Conservation (phyloP, 1,139 yeast species). For the Ogataea hybrid region DNA sequence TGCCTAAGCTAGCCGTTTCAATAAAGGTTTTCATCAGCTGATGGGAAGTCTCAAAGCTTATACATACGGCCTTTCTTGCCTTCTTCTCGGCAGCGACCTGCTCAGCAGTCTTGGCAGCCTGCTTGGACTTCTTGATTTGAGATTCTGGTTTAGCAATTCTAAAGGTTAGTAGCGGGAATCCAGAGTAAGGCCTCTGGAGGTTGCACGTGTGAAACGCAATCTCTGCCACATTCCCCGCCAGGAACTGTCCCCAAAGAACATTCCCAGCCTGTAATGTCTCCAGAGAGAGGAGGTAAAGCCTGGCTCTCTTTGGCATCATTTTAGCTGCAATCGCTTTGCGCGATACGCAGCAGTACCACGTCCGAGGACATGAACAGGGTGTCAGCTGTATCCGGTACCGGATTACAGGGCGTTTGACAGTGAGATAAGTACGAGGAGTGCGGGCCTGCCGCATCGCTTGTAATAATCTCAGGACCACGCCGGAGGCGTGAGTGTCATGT, state of each 20-base stretch:
- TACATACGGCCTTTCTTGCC: constrained; percentile 89
- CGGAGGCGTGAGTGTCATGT: constrained; percentile 12
- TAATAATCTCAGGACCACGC: constrained; percentile 31
- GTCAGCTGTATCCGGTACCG: constrained; percentile 19
- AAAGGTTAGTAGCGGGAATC: constrained; percentile 26
- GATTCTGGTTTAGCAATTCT: constrained; percentile 75
- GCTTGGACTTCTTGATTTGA: constrained; percentile 91
- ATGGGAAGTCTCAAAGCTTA: constrained; percentile 4
- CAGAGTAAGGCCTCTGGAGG: constrained; percentile 10
- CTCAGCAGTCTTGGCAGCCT: constrained; percentile 82
- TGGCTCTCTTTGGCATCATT: constrained; percentile 33
- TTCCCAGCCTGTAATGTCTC: constrained; percentile 28
- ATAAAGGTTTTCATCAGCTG: constrained; percentile 61
- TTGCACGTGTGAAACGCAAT: constrained; percentile 11
- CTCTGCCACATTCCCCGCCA: constrained; percentile 13
- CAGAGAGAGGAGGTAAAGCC: constrained; percentile 31
- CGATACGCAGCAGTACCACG: constrained; percentile 32
- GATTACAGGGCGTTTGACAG: constrained; percentile 23
- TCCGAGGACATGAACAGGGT: constrained; percentile 17
- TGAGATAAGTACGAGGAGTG: constrained; percentile 32
- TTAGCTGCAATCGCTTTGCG: constrained; percentile 29
- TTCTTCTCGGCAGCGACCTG: constrained; percentile 85
- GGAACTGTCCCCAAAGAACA: constrained; percentile 30
- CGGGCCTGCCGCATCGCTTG: constrained; percentile 21
- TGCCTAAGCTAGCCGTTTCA: constrained; percentile 77